A percentile compares a stretch with the other conserved stretches of the same genome.
Evolutionary conservation across 495 filamentous ascomycete genomes (phyloP).

Genomic region (Sporormia fimetaria): DNA sequence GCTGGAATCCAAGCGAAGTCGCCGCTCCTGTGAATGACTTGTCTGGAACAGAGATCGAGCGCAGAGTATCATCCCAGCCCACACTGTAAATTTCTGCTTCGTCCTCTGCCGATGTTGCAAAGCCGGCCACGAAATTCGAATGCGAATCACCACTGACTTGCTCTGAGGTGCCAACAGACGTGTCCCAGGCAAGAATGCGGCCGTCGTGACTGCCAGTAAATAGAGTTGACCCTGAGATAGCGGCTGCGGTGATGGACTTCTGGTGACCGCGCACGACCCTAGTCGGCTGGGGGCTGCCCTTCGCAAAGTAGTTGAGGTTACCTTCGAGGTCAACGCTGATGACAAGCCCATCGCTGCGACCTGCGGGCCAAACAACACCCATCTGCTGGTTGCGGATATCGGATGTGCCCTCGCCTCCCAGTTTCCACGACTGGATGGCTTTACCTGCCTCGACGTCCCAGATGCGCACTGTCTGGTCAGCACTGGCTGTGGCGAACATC

Average conservation of each 20-base stretch:
- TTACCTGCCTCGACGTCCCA: conserved; percentile 80
- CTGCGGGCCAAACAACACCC: conserved; percentile 83
- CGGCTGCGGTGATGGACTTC: conserved; percentile 74
- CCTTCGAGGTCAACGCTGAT: conserved; percentile 81
- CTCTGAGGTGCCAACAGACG: conserved; percentile 51
- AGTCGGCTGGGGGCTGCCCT: conserved; percentile 54
- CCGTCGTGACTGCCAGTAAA: conserved; percentile 91
- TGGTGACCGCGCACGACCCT: conserved; percentile 83
- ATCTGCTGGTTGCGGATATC: conserved; percentile 82
- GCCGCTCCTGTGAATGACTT: conserved; percentile 47
- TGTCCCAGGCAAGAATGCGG: conserved; percentile 70
- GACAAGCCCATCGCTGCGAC: conserved; percentile 70
- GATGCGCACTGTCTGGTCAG: conserved; percentile 80
- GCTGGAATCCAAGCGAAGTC: conserved; percentile 47
- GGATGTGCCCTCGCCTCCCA: conserved; percentile 68
- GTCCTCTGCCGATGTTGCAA: conserved; percentile 42
- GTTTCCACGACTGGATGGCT: conserved; percentile 65
- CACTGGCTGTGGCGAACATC: conserved; percentile 79
- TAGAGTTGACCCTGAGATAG: conserved; percentile 46
- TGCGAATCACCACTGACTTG: conserved; percentile 68
- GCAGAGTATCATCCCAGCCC: conserved; percentile 90
- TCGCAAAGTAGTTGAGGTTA: conserved; percentile 77
- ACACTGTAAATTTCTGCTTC: conserved; percentile 64
- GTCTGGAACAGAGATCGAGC: conserved; percentile 54
- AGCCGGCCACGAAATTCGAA: conserved; percentile 68